Conservation (phyloP, 225 moss, liverwort and hornwort species). For the Polytrichum commune region DNA sequence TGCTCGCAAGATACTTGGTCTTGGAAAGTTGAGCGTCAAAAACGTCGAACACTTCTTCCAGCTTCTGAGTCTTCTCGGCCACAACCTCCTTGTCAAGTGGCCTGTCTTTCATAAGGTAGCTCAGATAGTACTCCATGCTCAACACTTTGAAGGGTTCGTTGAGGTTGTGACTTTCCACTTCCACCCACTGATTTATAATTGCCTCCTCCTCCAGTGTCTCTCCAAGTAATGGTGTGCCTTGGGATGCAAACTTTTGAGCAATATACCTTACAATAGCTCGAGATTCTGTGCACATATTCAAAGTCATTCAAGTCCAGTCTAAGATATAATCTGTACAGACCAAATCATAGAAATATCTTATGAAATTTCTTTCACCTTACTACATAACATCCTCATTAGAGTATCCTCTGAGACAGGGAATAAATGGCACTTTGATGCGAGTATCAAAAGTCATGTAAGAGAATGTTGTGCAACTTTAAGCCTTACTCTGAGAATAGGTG, state of each 20-base stretch:
- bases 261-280: conserved; percentile 60
- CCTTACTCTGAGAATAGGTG: too few relatives aligned
- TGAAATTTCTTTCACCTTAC: too few relatives aligned
- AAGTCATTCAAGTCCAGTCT: not conserved
- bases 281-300: conserved; percentile 31
- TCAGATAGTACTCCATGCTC: conserved; percentile 37
- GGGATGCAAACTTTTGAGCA: conserved; percentile 45
- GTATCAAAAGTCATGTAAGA: conserved; percentile 15
- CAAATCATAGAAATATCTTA: too few relatives aligned
- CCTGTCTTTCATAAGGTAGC: not conserved
- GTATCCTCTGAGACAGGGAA: too few relatives aligned
- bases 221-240: conserved; percentile 51
- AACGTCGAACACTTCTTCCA: not conserved
- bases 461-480: too few relatives aligned
- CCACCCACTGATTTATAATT: conserved; percentile 61
- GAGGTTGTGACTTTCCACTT: conserved; percentile 54
- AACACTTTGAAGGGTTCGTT: conserved; percentile 37
- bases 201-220: conserved; percentile 43
- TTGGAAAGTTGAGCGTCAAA: conserved; percentile 38
- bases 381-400: not conserved
- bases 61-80: too few relatives aligned
- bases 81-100: too few relatives aligned
- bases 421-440: too few relatives aligned
- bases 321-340: not conserved
- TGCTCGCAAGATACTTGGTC: conserved; percentile 50